These are phyloP conservation scores for Thuidium tamariscinum DNA, from an alignment of 225 moss, liverwort and hornwort genomes.

Conservation along the genomic window DNA sequence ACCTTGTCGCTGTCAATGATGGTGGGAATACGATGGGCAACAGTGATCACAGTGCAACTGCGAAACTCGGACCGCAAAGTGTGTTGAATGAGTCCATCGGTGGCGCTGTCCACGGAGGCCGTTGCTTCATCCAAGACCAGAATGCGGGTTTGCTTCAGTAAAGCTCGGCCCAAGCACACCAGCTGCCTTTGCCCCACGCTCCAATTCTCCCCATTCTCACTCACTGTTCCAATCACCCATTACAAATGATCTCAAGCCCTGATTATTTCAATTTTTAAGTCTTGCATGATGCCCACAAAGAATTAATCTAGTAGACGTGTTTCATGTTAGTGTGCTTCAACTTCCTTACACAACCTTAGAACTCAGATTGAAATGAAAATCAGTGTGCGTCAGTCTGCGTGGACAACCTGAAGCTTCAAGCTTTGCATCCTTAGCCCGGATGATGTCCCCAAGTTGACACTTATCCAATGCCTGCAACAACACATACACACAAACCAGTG, in stretches of 20 bases:
- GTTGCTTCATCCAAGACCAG: constrained; percentile 41
- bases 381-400: no score
- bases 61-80: constrained; percentile 17
- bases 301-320: background rate
- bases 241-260: background rate
- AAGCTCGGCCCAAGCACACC: constrained; percentile 33
- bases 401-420: constrained; percentile 37
- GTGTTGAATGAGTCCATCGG: constrained; percentile 25
- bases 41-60: constrained; percentile 26
- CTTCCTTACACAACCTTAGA: background rate
- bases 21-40: constrained; percentile 32
- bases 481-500: background rate
- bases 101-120: constrained; percentile 39
- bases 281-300: background rate
- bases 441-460: constrained; percentile 57
- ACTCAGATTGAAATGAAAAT: background rate
- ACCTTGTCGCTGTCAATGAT: constrained; percentile 24
- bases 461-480: constrained; percentile 59
- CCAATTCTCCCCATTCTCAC: constrained; percentile 42
- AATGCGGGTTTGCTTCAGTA: constrained; percentile 30
- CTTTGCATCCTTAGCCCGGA: constrained; percentile 42
- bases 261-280: background rate
- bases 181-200: constrained; percentile 34
- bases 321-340: background rate
- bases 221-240: background rate